Percentiles rank a stretch among this genome's conserved stretches.
These are phyloP conservation scores for Botryotinia convoluta DNA, from an alignment of 2,329 filamentous ascomycete species.

Conservation along the genomic window DNA sequence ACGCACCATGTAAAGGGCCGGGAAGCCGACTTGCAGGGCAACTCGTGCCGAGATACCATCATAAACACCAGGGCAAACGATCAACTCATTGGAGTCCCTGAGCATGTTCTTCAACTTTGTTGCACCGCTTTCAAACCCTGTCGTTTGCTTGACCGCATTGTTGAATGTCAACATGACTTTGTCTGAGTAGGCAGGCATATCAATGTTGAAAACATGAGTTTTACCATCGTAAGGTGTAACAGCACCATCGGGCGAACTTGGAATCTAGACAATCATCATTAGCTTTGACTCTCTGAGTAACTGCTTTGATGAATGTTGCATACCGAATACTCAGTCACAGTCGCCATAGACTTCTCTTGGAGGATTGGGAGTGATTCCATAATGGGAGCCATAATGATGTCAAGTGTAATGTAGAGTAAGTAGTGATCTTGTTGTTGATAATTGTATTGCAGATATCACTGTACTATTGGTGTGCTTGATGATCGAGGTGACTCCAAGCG, in stretches of 20 bases:
- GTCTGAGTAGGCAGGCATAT: slow-evolving; percentile 15
- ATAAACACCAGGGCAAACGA: slow-evolving; percentile 57
- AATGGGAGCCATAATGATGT: slow-evolving; percentile 12
- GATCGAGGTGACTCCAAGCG: slow-evolving; percentile 1
- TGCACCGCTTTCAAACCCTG: slow-evolving; percentile 5
- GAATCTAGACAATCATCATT: background rate
- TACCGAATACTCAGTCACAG: slow-evolving; percentile 7
- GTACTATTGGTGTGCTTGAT: background rate
- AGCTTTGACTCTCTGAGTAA: background rate
- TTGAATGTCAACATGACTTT: slow-evolving; percentile 15
- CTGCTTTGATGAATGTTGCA: background rate
- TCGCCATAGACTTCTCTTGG: background rate
- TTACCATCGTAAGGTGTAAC: slow-evolving; percentile 8
- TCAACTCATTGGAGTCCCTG: slow-evolving; percentile 14
- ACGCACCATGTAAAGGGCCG: slow-evolving; percentile 65
- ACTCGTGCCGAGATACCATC: slow-evolving; percentile 66
- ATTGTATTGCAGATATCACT: slow-evolving; percentile 10
- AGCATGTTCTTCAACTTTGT: slow-evolving; percentile 22
- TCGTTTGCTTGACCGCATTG: slow-evolving; percentile 5
- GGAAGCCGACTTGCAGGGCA: slow-evolving; percentile 59
- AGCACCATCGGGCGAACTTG: background rate
- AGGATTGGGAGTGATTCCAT: slow-evolving; percentile 14
- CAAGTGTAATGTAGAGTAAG: slow-evolving; percentile 4
- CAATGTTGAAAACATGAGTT: slow-evolving; percentile 12
- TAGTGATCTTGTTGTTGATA: slow-evolving; percentile 2